Evolutionary conservation across 495 filamentous ascomycete genomes (phyloP).

Genomic region (Penicillium arizonense): DNA sequence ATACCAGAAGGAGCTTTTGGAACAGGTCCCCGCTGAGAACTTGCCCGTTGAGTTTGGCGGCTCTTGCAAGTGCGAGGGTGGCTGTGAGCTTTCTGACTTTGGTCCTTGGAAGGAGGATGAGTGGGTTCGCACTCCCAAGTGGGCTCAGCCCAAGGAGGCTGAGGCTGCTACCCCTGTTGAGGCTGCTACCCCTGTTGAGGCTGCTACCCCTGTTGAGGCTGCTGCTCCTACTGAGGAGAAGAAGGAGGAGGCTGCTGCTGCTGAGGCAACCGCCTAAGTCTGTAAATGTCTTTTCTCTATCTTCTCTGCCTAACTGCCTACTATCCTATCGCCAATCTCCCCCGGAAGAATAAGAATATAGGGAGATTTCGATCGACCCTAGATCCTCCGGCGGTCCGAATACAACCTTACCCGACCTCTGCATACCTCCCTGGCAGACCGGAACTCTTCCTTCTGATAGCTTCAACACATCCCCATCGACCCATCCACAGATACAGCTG

Average conservation of each 20-base stretch:
- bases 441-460: conserved; percentile 3
- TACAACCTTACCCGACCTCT: conserved; percentile 1
- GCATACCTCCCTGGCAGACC: conserved; percentile 2
- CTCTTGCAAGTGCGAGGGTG: conserved; percentile 74
- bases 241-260: conserved; percentile 29
- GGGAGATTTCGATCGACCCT: conserved; percentile 4
- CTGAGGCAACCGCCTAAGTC: conserved; percentile 33
- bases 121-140: conserved; percentile 69
- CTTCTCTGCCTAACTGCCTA: conserved; percentile 1
- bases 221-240: conserved; percentile 23
- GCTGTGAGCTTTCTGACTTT: conserved; percentile 82
- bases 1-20: conserved; percentile 80
- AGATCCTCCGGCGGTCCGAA: background rate
- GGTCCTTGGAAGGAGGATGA: conserved; percentile 88
- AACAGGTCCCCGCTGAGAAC: conserved; percentile 87
- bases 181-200: conserved; percentile 23
- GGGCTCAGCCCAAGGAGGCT: conserved; percentile 51
- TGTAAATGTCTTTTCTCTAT: conserved; percentile 6
- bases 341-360: background rate
- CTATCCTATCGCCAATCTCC: background rate
- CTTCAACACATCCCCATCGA: conserved; percentile 23
- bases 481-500: conserved; percentile 4
- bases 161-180: conserved; percentile 29
- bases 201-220: conserved; percentile 1
- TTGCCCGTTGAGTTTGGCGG: conserved; percentile 87